Conservation (phyloP, 2,329 filamentous ascomycete genomes). For the Penicillium sp. region DNA sequence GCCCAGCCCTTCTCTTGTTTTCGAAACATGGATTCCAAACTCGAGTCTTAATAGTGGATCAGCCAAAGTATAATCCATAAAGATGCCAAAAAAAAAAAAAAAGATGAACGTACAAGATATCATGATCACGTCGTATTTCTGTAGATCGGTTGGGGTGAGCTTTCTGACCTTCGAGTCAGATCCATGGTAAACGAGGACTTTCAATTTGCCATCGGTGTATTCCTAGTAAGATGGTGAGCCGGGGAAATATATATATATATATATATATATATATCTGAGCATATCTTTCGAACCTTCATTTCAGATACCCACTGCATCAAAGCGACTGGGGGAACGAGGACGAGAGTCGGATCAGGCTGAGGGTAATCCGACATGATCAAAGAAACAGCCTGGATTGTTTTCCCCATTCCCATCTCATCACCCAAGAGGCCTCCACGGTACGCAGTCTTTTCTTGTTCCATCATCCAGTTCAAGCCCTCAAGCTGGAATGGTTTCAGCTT, state of each 20-base stretch:
- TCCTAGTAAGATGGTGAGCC: slow-evolving; percentile 25
- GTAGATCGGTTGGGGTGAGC: slow-evolving; percentile 71
- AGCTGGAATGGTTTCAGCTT: slow-evolving; percentile 91
- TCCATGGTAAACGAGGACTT: slow-evolving; percentile 87
- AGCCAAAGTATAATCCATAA: not conserved
- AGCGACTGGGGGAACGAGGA: slow-evolving; percentile 88
- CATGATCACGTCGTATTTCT: slow-evolving; percentile 88
- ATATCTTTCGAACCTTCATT: slow-evolving; percentile 59
- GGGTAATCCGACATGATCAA: slow-evolving; percentile 98
- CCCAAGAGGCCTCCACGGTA: slow-evolving; percentile 90
- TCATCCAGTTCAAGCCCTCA: slow-evolving; percentile 94
- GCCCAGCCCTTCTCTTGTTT: slow-evolving; percentile 90
- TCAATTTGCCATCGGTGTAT: slow-evolving; percentile 84
- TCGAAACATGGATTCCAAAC: slow-evolving; percentile 85
- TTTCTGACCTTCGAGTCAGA: slow-evolving; percentile 81
- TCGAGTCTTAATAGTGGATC: slow-evolving; percentile 42
- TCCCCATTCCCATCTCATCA: slow-evolving; percentile 98
- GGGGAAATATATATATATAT: too few species aligned
- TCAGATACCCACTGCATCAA: slow-evolving; percentile 93
- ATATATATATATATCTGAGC: too few species aligned
- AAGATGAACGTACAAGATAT: slow-evolving; percentile 75
- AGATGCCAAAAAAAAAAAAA: not conserved
- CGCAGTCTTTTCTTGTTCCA: slow-evolving; percentile 76
- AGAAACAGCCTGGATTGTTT: slow-evolving; percentile 97
- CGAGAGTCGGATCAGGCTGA: slow-evolving; percentile 75